Conservation (phyloP, 345 rosid genomes). For the Citrus australasica region DNA sequence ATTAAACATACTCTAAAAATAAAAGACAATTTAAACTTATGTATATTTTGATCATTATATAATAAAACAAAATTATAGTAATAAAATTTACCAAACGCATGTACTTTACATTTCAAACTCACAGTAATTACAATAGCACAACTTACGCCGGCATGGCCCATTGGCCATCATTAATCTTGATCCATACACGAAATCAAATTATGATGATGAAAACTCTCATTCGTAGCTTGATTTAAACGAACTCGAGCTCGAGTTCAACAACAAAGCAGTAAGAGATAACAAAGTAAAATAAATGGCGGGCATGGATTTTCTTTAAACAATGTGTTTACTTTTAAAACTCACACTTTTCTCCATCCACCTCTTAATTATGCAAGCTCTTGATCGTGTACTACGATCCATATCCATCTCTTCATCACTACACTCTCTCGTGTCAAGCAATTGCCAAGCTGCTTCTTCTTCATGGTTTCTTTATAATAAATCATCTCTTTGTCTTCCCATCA, state of each 20-base stretch:
- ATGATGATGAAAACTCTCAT: conserved; percentile 68
- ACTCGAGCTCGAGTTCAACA: conserved; percentile 55
- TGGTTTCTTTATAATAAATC: conserved; percentile 24
- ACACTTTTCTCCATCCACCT: conserved; percentile 49
- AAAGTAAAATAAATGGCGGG: conserved; percentile 6
- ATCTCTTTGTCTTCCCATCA: conserved; percentile 6
- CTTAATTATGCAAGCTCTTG: conserved; percentile 36
- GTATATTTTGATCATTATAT: too few relatives aligned
- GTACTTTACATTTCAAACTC: too few relatives aligned
- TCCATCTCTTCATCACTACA: background rate
- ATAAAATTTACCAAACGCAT: too few relatives aligned
- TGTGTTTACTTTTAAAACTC: conserved; percentile 11
- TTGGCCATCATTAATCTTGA: conserved; percentile 1
- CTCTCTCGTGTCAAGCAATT: too few relatives aligned
- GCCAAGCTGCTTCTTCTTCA: conserved; percentile 15
- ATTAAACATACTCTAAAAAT: too few relatives aligned
- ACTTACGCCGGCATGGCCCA: too few relatives aligned
- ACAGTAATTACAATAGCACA: too few relatives aligned
- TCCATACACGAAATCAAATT: conserved; percentile 52
- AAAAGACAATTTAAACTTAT: too few relatives aligned
- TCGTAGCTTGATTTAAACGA: conserved; percentile 70
- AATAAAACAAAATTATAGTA: too few relatives aligned
- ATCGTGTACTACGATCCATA: background rate
- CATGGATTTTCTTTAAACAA: conserved; percentile 42
- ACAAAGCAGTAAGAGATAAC: conserved; percentile 13